Evolutionary conservation across 306 rosid species (phyloP).

Genomic region (Rosa chinensis): DNA sequence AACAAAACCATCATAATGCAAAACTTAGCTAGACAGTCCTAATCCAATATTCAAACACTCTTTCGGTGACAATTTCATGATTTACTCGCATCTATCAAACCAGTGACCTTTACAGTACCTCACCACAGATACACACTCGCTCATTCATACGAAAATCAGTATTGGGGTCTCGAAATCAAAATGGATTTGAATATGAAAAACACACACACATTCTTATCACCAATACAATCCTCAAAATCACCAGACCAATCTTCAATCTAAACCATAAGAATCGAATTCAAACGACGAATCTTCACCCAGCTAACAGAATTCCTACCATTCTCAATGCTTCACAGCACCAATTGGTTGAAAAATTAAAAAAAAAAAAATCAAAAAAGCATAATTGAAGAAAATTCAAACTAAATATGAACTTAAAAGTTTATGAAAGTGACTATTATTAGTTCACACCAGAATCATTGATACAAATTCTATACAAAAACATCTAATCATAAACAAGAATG

Average conservation of each 20-base stretch:
- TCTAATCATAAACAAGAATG: neutral
- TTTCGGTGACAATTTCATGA: neutral
- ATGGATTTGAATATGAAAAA: neutral
- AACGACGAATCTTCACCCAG: neutral
- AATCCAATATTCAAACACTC: neutral
- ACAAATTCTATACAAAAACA: neutral
- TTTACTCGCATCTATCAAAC: neutral
- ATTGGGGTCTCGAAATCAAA: neutral
- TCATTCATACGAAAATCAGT: neutral
- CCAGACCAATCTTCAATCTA: neutral
- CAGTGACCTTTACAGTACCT: neutral
- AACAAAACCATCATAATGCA: neutral
- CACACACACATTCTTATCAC: neutral
- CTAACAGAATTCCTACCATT: neutral
- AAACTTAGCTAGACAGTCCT: neutral
- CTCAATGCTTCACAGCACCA: neutral
- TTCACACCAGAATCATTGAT: neutral
- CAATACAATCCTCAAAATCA: neutral
- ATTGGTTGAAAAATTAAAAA: neutral
- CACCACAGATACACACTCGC: neutral
- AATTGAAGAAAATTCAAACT: constrained; percentile 3
- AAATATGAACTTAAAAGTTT: neutral
- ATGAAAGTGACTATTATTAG: neutral
- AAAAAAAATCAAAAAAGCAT: neutral
- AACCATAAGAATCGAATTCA: neutral